A percentile compares a stretch with the other conserved stretches of the same genome.
Evolutionary conservation across 768 basidiomycete species (phyloP).

Genomic region (Harrya chromipes): DNA sequence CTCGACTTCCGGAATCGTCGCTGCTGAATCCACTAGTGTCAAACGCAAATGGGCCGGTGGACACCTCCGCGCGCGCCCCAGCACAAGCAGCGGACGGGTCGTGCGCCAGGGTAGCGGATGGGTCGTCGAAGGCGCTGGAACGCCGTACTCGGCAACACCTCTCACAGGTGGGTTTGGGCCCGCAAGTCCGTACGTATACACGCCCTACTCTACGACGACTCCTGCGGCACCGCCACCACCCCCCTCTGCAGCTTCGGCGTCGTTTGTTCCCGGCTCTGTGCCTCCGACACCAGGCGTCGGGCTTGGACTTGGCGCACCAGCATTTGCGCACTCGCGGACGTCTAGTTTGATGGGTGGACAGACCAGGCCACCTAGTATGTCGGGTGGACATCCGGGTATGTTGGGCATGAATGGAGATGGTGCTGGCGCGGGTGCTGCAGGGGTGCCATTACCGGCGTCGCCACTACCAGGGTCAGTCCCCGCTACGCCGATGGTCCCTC

Average conservation of each 20-base stretch:
- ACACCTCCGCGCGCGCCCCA: conserved; percentile 56
- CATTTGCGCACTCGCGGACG: conserved; percentile 16
- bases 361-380: conserved; percentile 23
- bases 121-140: conserved; percentile 49
- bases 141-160: conserved; percentile 39
- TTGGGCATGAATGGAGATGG: conserved; percentile 14
- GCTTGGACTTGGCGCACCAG: conserved; percentile 26
- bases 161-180: conserved; percentile 26
- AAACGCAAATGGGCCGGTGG: conserved; percentile 69
- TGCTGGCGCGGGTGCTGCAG: conserved; percentile 1
- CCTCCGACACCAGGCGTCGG: conserved; percentile 29
- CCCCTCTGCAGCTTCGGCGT: conserved; percentile 26
- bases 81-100: conserved; percentile 35
- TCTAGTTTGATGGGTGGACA: conserved; percentile 17
- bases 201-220: conserved; percentile 29
- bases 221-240: conserved; percentile 1
- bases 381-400: conserved; percentile 5
- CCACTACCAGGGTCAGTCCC: conserved; percentile 20
- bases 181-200: conserved; percentile 28
- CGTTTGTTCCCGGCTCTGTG: conserved; percentile 30
- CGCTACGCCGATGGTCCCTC: conserved; percentile 15
- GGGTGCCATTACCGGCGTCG: conserved; percentile 19
- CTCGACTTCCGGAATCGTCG: conserved; percentile 54
- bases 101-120: conserved; percentile 58
- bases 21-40: conserved; percentile 61